Evolutionary conservation across 768 basidiomycete genomes (phyloP), one percentile per base, ranked within the genome.

Genomic region (Tylopilus sp.): DNA sequence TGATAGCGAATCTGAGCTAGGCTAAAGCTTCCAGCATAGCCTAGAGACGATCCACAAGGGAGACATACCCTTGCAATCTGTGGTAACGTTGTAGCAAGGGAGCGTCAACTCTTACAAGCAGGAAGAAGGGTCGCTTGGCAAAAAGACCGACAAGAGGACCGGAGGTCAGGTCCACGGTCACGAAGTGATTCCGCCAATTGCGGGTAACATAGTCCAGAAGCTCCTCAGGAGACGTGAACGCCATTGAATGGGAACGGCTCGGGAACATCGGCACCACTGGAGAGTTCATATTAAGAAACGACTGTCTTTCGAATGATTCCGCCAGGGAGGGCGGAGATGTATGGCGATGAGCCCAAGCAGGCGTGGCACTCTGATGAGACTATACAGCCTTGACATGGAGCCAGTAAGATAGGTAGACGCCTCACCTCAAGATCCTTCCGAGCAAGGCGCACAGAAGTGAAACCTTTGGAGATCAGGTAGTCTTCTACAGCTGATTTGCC

Each of bases 101-200:
- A 0, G 92, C 96, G 56, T 98, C 93, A 28, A 93, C 78, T 43
- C 74, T 80, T 41, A 97, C 72, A 22, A 98, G 78, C 66, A 98
- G 74, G 68, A 97, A 93, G 68, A 93, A 98, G 0, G 97, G 97
- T 17, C 97, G 76, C 63, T 85, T 93, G 31, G 82, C 67, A 64
- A 97, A 98, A 45, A 77, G 71, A 54, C 80, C 79, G 31, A 98
- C 74, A 16, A 83, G 70, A 4, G 76, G 71, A 26, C 72, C 72
- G 2, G 80, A 83, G 37, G 67, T 65, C 21, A 95, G 68, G 64
- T 91, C 87, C n/a, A 75, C 69, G 0, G 94, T 96, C 28, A 98
- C 92, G 61, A 86, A 92, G 62, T 90, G 75, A 8, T 74, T 68
- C 40, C 77, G 78, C 96, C 96, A 99, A 57, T 89, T 79, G 55